phyloP scores from a whole-genome alignment of 2,329 filamentous ascomycete genomes.

The Clarireedia homoeocarpa region DNA sequence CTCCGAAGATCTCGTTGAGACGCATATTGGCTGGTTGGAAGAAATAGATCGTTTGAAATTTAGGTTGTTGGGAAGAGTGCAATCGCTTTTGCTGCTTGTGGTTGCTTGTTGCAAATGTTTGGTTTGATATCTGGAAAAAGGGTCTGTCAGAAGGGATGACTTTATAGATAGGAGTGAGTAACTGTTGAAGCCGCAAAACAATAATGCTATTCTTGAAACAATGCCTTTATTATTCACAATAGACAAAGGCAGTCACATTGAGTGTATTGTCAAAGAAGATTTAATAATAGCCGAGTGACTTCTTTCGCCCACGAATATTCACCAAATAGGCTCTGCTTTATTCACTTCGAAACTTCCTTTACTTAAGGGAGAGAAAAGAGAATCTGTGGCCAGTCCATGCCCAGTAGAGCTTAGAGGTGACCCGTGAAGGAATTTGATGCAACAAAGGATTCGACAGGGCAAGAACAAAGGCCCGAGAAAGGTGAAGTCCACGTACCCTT shows the following conservation, averaged over 20 bases:
- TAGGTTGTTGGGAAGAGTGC: background rate
- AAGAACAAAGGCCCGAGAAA: no score
- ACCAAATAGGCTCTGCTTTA: background rate
- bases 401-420: no score
- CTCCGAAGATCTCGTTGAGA: constrained; percentile 43
- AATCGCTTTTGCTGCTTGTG: background rate
- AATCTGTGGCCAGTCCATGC: no score
- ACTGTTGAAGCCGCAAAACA: background rate
- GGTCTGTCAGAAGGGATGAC: background rate
- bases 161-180: constrained; percentile 3
- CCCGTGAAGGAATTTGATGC: no score
- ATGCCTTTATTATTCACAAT: background rate
- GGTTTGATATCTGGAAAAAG: background rate
- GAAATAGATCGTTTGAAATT: constrained; percentile 16
- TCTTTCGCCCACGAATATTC: background rate
- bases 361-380: no score
- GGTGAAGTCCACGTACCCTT: no score
- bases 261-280: background rate
- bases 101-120: background rate
- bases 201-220: background rate
- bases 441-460: no score
- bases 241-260: background rate
- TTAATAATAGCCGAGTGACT: background rate
- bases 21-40: constrained; percentile 31
- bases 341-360: no score